A percentile compares a stretch with the other conserved stretches of the same genome.
Conservation (phyloP, 148 eudicot genomes). For the Vaccinium vitisidaea region DNA sequence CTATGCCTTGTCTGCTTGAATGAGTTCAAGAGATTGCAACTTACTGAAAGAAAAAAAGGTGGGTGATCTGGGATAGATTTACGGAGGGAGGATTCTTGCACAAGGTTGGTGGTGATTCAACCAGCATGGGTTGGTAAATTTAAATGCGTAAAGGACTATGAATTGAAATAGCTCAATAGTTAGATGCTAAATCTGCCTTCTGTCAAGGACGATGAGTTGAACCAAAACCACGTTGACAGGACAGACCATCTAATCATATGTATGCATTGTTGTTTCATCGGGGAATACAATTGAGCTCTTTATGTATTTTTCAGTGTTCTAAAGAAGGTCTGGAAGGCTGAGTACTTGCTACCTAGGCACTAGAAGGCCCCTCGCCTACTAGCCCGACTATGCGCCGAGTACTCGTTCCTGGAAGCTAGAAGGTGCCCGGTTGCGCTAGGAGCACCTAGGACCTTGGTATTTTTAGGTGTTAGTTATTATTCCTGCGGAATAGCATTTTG, state of each 20-base stretch:
- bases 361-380: too few species aligned
- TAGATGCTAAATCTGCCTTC: neutral
- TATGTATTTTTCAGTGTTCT: neutral
- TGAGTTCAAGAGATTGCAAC: neutral
- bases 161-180: neutral
- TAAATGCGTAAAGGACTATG: neutral
- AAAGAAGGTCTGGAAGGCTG: too few species aligned
- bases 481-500: neutral
- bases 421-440: too few species aligned
- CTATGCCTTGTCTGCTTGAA: slow-evolving; percentile 3
- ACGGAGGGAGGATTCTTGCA: neutral
- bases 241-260: neutral
- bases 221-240: neutral
- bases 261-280: neutral
- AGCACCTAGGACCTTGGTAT: neutral
- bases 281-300: slow-evolving; percentile 1
- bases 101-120: neutral
- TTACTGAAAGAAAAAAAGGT: neutral
- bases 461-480: neutral
- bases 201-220: neutral
- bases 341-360: too few species aligned
- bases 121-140: neutral
- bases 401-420: too few species aligned
- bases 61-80: neutral
- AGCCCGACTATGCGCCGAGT: too few species aligned